Evolutionary conservation across 148 eudicot genomes (phyloP).

Genomic region (Selenicereus undatus): DNA sequence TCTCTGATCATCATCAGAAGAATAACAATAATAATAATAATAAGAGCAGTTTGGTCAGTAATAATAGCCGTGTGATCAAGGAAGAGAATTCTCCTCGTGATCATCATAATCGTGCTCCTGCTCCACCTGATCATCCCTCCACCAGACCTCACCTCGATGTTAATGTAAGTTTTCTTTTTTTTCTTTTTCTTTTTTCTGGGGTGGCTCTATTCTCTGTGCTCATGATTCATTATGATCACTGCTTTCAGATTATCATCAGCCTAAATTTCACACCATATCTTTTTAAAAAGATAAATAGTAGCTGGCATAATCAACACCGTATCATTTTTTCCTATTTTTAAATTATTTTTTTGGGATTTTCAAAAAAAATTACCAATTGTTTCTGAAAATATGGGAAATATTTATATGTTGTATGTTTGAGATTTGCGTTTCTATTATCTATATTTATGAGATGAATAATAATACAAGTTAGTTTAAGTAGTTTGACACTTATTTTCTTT

Average conservation of each 20-base stretch:
- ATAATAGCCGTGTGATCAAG: not conserved
- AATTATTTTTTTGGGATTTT: too few species aligned
- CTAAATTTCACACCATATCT: not conserved
- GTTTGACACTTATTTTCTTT: too few species aligned
- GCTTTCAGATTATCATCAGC: not conserved
- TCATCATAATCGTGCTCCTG: not conserved
- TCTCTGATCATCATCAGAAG: conserved; percentile 39
- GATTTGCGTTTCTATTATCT: not conserved
- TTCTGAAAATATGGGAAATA: not conserved
- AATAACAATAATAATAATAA: too few species aligned
- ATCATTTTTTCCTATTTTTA: not conserved
- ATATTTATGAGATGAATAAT: not conserved
- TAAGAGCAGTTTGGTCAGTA: not conserved
- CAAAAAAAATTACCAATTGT: not conserved
- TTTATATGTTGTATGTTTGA: not conserved
- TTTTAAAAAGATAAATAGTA: not conserved
- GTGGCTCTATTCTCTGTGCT: not conserved
- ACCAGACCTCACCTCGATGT: conserved; percentile 25
- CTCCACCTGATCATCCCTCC: not conserved
- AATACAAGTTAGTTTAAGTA: too few species aligned
- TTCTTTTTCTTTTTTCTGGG: not conserved
- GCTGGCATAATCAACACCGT: not conserved
- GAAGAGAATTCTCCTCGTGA: not conserved
- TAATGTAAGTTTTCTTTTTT: conserved; percentile 42
- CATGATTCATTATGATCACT: not conserved